Conservation (phyloP, 305 asterid species). For the Fraxinus paxiana region DNA sequence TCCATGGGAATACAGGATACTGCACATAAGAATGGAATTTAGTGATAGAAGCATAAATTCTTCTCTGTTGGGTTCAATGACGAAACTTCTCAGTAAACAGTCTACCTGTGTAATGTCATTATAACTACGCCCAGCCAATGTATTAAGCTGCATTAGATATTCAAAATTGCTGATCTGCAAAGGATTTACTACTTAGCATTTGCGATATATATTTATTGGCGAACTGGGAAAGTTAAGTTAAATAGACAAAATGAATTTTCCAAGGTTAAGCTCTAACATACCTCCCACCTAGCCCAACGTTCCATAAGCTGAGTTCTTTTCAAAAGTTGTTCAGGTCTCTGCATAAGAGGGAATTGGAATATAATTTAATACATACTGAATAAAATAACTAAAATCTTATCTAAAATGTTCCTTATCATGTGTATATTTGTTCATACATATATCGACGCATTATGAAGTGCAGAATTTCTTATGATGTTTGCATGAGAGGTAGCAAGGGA, state of each 20-base stretch:
- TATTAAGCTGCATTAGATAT: conserved; percentile 95
- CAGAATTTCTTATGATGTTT: conserved; percentile 10
- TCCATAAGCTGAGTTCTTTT: conserved; percentile 98
- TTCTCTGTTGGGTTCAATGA: conserved; percentile 20
- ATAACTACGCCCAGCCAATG: conserved; percentile 97
- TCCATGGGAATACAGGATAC: conserved; percentile 99
- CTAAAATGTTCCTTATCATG: conserved; percentile 15
- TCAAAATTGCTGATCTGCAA: conserved; percentile 98
- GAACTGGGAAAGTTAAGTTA: conserved; percentile 13
- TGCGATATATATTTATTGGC: not conserved
- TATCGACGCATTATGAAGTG: conserved; percentile 18
- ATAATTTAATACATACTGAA: conserved; percentile 20
- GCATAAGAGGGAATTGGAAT: conserved; percentile 35
- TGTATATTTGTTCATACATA: conserved; percentile 10
- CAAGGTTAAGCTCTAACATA: conserved; percentile 38
- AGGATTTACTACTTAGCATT: conserved; percentile 22
- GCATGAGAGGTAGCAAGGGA: conserved; percentile 23
- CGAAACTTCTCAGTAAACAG: conserved; percentile 21
- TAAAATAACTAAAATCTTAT: conserved; percentile 17
- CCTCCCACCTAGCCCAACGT: conserved; percentile 99
- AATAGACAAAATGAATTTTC: conserved; percentile 6
- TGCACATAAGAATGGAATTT: conserved; percentile 40
- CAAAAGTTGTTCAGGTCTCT: conserved; percentile 97
- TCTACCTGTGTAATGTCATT: conserved; percentile 92
- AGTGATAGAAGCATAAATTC: conserved; percentile 18